Evolutionary conservation across 768 basidiomycete species (phyloP), one percentile per base, ranked within the genome.

Genomic region (Mycena alexandri): DNA sequence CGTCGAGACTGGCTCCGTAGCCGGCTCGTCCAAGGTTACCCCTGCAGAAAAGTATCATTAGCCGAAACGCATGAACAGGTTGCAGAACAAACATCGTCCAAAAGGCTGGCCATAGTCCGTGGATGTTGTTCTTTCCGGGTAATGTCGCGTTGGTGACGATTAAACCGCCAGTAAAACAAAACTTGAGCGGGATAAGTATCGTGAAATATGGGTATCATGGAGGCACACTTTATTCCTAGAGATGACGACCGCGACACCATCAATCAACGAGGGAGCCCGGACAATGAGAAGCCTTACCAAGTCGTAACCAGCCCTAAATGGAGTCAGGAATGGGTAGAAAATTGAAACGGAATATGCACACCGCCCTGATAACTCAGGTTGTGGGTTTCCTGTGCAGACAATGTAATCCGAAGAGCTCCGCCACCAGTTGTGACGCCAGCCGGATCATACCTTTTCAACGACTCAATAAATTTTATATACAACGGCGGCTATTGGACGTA

Each of bases 131-230:
- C n/a, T 42, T 62, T 0, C 93, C 93, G 17, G 93, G 93, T 47
- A 95, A 79, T 38, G 80, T 83, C 17, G 92, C 89, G 46, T 86
- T 85, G 3, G 84, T 81, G 70, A 93, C 89, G 58, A 96, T 80
- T 63, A 93, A 82, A 38, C 95, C 95, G 43, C 68, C 68, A 2
- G 52, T 93, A 78, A 97, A 96, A 80, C 94, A 98, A 70, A 98
- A 93, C 79, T 97, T 29, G 29, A 6, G 2, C 4, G 25, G 29
- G 5, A n/a, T 48, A 11, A 24, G 22, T 3, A 48, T 24, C 22
- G 10, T 5, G n/a, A 48, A 48, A 48, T n/a, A 13, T 10, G 21
- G 10, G n/a, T n/a, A 29, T 34, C 10, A 34, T n/a, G 52, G n/a
- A 25, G 47, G 24, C 21, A 11, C n/a, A 47, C 46, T 13, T 54